A percentile compares a stretch with the other conserved stretches of the same genome.
These are phyloP conservation scores for Phytophthora citrophthora DNA, from an alignment of 352 stramenopile species.

Conservation along the genomic window DNA sequence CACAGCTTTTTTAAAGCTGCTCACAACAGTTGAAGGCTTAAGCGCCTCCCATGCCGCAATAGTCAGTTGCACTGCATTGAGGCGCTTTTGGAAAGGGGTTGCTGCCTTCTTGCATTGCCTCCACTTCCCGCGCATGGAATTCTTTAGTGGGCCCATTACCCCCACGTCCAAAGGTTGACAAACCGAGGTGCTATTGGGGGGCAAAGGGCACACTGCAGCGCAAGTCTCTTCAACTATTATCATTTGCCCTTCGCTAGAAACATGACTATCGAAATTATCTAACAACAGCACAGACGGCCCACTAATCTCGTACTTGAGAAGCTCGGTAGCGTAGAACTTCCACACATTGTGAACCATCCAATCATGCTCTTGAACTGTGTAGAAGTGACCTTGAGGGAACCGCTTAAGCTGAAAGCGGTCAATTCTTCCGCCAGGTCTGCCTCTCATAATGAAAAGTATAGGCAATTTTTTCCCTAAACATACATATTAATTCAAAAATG, in stretches of 20 bases:
- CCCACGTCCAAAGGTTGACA: background rate
- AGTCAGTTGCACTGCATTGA: no score
- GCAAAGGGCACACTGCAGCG: background rate
- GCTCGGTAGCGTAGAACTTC: background rate
- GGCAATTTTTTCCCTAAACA: background rate
- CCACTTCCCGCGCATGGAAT: no score
- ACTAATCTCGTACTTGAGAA: background rate
- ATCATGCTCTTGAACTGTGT: background rate
- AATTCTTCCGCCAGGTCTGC: background rate
- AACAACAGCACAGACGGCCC: background rate
- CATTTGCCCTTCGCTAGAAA: background rate
- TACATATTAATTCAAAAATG: background rate
- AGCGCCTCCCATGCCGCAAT: no score
- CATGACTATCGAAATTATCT: slow-evolving; percentile 3
- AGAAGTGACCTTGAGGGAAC: slow-evolving; percentile 1
- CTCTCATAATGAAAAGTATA: slow-evolving; percentile 4
- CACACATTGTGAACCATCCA: background rate
- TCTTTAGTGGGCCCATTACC: no score
- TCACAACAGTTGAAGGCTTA: no score
- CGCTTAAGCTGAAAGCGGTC: background rate
- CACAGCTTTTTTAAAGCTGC: no score
- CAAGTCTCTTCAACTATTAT: background rate
- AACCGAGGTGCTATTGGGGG: background rate
- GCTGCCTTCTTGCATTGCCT: no score
- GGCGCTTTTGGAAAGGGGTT: no score